phyloP scores from a whole-genome alignment of 371 early-diverging fungal species.

The Lichtheimia hyalospora region DNA sequence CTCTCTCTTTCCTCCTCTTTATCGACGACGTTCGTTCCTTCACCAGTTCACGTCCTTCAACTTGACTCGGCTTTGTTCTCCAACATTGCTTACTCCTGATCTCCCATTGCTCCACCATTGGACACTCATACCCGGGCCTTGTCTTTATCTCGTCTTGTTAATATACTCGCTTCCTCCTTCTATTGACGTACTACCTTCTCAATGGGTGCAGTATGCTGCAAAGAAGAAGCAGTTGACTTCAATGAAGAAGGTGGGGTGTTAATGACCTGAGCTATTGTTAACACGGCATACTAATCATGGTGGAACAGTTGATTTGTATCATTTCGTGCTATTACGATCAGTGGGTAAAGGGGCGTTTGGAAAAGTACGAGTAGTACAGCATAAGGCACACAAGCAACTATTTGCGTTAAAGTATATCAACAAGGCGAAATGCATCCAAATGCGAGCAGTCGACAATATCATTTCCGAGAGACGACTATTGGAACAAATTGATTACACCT shows the following conservation, averaged over 20 bases:
- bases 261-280: background rate
- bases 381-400: conserved; percentile 58
- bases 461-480: conserved; percentile 56
- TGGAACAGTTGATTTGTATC: conserved; percentile 56
- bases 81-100: no score
- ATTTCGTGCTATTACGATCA: conserved; percentile 63
- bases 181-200: background rate
- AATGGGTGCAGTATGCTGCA: conserved; percentile 38
- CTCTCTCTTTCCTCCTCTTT: no score
- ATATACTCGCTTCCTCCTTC: background rate
- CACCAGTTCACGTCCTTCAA: no score
- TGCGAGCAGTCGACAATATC: conserved; percentile 56
- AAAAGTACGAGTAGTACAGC: conserved; percentile 85
- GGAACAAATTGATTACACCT: conserved; percentile 40
- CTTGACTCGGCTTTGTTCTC: no score
- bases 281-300: background rate
- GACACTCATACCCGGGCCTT: no score
- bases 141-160: no score
- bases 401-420: conserved; percentile 62
- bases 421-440: conserved; percentile 54
- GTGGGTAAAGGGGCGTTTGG: conserved; percentile 78
- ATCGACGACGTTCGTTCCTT: no score
- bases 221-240: conserved; percentile 37
- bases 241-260: conserved; percentile 22
- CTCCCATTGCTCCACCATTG: no score